These are phyloP conservation scores for Zymoseptoria brevis DNA, from an alignment of 2,329 filamentous ascomycete genomes.

Conservation along the genomic window DNA sequence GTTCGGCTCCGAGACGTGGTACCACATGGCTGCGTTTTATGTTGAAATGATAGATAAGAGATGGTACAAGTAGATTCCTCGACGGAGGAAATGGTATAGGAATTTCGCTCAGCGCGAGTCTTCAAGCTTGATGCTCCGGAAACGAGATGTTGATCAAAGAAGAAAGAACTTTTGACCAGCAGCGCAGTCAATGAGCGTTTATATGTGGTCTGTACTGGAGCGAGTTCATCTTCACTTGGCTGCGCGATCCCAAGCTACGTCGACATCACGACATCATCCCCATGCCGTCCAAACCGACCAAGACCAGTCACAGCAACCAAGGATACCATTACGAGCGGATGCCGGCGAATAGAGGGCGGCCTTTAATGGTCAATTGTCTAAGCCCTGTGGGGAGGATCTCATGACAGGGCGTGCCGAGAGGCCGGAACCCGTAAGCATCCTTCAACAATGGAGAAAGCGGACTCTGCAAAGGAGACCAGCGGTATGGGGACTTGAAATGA, in stretches of 20 bases:
- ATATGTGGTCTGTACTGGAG: not conserved
- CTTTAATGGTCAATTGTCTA: not conserved
- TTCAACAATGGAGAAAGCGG: not conserved
- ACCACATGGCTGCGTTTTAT: constrained; percentile 23
- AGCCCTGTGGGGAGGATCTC: not conserved
- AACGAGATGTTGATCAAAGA: not conserved
- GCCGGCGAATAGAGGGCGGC: not conserved
- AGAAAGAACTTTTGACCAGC: not conserved
- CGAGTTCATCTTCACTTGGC: not conserved
- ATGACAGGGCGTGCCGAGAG: not conserved
- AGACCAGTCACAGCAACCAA: not conserved
- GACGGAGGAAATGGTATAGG: not conserved
- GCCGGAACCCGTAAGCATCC: not conserved
- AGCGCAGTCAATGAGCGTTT: not conserved
- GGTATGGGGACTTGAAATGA: not conserved
- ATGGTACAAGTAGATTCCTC: not conserved
- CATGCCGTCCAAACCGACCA: not conserved
- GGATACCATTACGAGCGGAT: not conserved
- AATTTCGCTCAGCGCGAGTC: not conserved
- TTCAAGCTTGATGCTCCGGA: not conserved
- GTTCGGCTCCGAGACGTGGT: constrained; percentile 62
- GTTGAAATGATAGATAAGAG: not conserved
- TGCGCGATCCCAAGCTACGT: not conserved
- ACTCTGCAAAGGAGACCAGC: not conserved
- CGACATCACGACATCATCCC: not conserved